A percentile compares a stretch with the other conserved stretches of the same genome.
These are phyloP conservation scores for Syzygium grande DNA, from an alignment of 345 rosid species.

Conservation along the genomic window DNA sequence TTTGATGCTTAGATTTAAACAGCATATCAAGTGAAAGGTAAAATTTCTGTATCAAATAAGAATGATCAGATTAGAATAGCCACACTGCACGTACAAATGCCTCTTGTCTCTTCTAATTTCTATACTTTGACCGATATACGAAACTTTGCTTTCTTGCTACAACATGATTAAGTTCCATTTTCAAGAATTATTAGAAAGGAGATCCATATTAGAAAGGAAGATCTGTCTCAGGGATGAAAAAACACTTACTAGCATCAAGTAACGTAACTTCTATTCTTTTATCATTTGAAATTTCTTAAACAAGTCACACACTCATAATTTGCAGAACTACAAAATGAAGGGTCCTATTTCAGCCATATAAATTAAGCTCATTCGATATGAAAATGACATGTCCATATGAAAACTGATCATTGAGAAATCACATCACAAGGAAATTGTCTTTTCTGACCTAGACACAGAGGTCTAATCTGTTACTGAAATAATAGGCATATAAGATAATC, in stretches of 20 bases:
- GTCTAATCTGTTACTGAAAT: neutral
- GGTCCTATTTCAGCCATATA: neutral
- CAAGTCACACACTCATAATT: neutral
- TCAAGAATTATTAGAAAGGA: neutral
- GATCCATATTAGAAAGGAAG: neutral
- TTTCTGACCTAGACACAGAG: neutral
- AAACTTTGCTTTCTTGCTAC: neutral
- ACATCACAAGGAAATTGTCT: neutral
- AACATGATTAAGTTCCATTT: neutral
- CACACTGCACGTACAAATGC: neutral
- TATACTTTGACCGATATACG: neutral
- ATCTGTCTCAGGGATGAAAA: neutral
- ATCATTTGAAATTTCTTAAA: neutral
- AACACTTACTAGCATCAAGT: neutral
- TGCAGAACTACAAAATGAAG: neutral
- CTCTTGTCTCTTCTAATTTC: neutral
- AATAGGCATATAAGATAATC: neutral
- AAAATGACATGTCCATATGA: neutral
- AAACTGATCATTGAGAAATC: neutral
- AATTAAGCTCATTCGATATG: neutral
- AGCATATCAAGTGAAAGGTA: neutral
- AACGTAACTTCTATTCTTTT: neutral
- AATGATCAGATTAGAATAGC: neutral
- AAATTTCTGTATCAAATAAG: neutral
- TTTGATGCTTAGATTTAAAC: neutral